phyloP scores from a whole-genome alignment of 257 asterid species.

The Solanum arcanum region DNA sequence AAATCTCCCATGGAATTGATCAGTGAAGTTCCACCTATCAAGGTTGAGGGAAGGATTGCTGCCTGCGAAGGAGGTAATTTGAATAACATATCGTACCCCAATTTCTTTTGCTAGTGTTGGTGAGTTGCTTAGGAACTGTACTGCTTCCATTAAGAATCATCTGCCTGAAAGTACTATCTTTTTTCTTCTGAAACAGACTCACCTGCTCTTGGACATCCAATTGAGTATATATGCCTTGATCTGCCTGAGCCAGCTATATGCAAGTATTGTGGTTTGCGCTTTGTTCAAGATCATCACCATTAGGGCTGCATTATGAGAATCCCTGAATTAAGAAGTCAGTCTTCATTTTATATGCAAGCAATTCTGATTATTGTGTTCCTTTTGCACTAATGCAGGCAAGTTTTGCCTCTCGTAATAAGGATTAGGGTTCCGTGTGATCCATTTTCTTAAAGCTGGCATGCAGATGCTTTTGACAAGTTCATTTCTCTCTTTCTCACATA shows the following conservation, averaged over 20 bases:
- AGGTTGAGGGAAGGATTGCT: constrained; percentile 70
- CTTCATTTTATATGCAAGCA: not conserved
- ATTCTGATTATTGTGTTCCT: not conserved
- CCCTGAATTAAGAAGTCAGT: not conserved
- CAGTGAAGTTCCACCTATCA: constrained; percentile 95
- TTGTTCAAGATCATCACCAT: constrained; percentile 70
- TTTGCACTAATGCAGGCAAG: not conserved
- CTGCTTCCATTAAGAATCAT: not conserved
- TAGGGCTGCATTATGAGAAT: constrained; percentile 2
- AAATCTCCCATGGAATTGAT: constrained; percentile 95
- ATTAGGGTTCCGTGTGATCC: not conserved
- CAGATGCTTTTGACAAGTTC: not conserved
- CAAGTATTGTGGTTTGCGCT: constrained; percentile 88
- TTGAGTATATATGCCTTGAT: constrained; percentile 92
- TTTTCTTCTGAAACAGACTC: constrained; percentile 34
- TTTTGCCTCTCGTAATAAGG: not conserved
- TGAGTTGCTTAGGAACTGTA: not conserved
- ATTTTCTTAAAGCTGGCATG: not conserved
- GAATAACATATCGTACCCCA: not conserved
- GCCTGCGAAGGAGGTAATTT: constrained; percentile 92
- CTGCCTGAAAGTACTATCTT: not conserved
- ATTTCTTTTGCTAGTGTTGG: not conserved
- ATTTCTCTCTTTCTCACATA: not conserved
- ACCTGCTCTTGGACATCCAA: constrained; percentile 84
- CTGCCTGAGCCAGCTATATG: constrained; percentile 69